Evolutionary conservation across 2,329 filamentous ascomycete species (phyloP).

Genomic region (Knufia petricola): DNA sequence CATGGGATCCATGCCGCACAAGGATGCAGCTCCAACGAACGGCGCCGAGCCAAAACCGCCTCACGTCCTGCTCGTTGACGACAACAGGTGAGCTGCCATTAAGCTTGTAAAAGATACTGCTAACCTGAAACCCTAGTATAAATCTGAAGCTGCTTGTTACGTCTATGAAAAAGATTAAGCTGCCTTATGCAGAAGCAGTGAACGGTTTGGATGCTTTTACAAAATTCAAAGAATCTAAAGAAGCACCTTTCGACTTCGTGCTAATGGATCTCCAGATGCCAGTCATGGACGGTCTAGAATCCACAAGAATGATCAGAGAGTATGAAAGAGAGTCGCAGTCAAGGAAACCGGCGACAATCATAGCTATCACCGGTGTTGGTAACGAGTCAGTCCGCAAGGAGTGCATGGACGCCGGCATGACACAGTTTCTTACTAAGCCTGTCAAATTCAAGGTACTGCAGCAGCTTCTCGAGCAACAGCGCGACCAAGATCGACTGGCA

Average conservation of each 20-base stretch:
- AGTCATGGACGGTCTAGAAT: conserved; percentile 40
- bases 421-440: conserved; percentile 40
- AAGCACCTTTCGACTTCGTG: conserved; percentile 33
- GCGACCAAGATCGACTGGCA: too few species aligned
- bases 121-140: conserved; percentile 22
- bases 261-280: conserved; percentile 43
- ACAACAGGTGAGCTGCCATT: conserved; percentile 25
- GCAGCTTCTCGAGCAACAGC: conserved; percentile 24
- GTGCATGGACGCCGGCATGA: conserved; percentile 35
- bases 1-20: neutral
- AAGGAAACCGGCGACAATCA: conserved; percentile 30
- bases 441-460: conserved; percentile 37
- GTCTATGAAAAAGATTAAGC: conserved; percentile 32
- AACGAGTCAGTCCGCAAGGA: conserved; percentile 35
- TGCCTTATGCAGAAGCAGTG: conserved; percentile 30
- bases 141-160: conserved; percentile 37
- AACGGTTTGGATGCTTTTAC: conserved; percentile 37
- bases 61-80: conserved; percentile 36
- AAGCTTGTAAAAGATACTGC: too few species aligned
- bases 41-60: conserved; percentile 3
- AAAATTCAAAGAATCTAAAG: conserved; percentile 25
- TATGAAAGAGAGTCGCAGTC: conserved; percentile 30
- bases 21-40: neutral
- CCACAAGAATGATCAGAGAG: conserved; percentile 37
- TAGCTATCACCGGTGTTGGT: conserved; percentile 36